phyloP scores from a whole-genome alignment of 2,329 filamentous ascomycete species.

The Hymenoscyphus occultus region DNA sequence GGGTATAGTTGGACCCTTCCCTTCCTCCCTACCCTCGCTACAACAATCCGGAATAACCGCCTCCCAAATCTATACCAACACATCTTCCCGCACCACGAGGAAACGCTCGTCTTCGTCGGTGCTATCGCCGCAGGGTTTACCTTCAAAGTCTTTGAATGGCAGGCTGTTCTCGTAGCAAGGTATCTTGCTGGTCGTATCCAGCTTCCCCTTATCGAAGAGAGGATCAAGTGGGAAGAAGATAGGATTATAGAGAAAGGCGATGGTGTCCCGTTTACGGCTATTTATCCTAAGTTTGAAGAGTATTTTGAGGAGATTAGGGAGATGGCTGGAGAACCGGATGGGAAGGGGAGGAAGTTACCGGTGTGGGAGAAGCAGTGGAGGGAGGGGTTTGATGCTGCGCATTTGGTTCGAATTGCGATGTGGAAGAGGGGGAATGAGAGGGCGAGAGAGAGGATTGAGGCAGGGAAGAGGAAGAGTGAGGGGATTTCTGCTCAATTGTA shows the following conservation, averaged over 20 bases:
- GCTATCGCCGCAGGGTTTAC: constrained; percentile 58
- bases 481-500: neutral
- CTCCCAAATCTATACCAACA: constrained; percentile 57
- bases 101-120: constrained; percentile 55
- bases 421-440: constrained; percentile 12
- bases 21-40: constrained; percentile 51
- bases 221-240: constrained; percentile 55
- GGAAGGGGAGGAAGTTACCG: constrained; percentile 7
- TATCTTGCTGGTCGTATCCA: constrained; percentile 52
- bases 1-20: constrained; percentile 64
- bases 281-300: constrained; percentile 61
- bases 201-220: constrained; percentile 49
- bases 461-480: neutral
- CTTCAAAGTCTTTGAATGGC: constrained; percentile 68
- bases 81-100: constrained; percentile 53
- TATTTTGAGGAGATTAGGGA: constrained; percentile 58
- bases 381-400: constrained; percentile 8
- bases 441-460: constrained; percentile 2
- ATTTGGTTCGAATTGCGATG: constrained; percentile 11
- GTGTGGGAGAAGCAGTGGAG: constrained; percentile 11
- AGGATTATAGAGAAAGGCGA: constrained; percentile 54
- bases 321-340: constrained; percentile 42
- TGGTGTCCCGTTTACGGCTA: constrained; percentile 52
- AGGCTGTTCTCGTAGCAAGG: constrained; percentile 59
- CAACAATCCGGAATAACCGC: constrained; percentile 49